Percentiles rank a stretch among this genome's conserved stretches.
Evolutionary conservation across 305 asterid species (phyloP).

Genomic region (Fraxinus baroniana): DNA sequence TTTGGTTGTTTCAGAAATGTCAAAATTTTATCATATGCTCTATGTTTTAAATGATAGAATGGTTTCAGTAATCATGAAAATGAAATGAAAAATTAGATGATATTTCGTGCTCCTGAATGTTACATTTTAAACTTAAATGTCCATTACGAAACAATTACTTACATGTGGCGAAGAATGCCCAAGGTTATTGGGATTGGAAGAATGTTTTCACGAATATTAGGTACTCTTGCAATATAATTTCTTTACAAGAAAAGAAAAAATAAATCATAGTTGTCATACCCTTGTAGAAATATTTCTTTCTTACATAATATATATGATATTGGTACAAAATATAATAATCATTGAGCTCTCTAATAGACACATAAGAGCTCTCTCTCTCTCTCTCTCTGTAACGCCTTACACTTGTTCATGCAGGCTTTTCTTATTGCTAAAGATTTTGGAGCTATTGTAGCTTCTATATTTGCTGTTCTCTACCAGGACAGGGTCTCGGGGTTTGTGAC

Average conservation of each 20-base stretch:
- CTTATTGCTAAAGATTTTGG: conserved; percentile 53
- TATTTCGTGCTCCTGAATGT: not conserved
- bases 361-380: not conserved
- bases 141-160: not conserved
- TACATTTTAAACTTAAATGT: not conserved
- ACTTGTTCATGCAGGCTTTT: conserved; percentile 29
- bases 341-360: not conserved
- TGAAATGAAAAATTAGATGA: not conserved
- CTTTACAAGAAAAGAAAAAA: too few species aligned
- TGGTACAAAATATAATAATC: not conserved
- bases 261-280: not conserved
- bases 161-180: not conserved
- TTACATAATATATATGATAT: not conserved
- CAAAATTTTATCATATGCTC: not conserved
- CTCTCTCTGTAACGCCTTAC: not conserved
- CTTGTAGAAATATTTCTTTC: not conserved
- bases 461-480: conserved; percentile 45
- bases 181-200: not conserved
- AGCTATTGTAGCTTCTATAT: conserved; percentile 32
- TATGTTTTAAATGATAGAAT: not conserved
- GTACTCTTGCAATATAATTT: too few species aligned
- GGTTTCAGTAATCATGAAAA: not conserved
- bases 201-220: not conserved
- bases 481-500: conserved; percentile 44
- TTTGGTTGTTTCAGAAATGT: not conserved